Base-by-base conservation (phyloP, 202 grass and related monocot species). In the Cymbopogon flexuosus region DNA sequence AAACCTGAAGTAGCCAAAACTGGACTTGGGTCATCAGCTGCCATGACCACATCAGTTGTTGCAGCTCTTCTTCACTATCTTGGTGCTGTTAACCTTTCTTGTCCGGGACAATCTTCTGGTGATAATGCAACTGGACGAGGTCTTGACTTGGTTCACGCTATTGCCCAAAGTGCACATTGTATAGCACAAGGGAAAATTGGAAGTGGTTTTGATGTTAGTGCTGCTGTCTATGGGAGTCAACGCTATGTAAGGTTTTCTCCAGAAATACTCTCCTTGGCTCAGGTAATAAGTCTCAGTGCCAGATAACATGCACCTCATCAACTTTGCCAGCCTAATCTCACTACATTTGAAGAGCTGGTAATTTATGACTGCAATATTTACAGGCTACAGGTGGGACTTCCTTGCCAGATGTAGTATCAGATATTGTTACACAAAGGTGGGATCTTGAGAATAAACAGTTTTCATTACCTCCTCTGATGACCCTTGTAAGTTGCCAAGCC, bases 1-100 rank as follows among this genome's bases (percentile, higher is more conserved):
- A 98, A 98, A 93, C 96, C 90, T 62, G 92, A 98, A 87, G 92
- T 98, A 75, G 96, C 96, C 74, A 98, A 98, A 98, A 98, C 96
- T 56, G 92, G 92, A 83, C 92, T 98, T 85, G 92, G 96, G 21
- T 95, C 92, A 83, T 98, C 96, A 75, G 96, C 96, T 66, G 96
- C 96, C 73, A 95, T 98, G 92, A 93, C 96, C 36, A 91, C 96
- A 84, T 95, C 92, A 72, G 92, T 93, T 39, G 92, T 98, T 62
- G 87, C 92, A 43, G 78, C 85, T 71, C 68, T 98, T 56, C 88
- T 98, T 88, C 96, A 95, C 69, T 95, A 95, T 78, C 92, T 98
- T 89, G 88, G 96, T 62, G 88, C 86, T 40, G 65, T 98, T 87
- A 84, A 76, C 62, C 90, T 98, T 77, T 83, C 77, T 16, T 84